Evolutionary conservation across 2,329 filamentous ascomycete genomes (phyloP), one percentile per base, ranked within the genome.

Genomic region (Fusarium nodosum): DNA sequence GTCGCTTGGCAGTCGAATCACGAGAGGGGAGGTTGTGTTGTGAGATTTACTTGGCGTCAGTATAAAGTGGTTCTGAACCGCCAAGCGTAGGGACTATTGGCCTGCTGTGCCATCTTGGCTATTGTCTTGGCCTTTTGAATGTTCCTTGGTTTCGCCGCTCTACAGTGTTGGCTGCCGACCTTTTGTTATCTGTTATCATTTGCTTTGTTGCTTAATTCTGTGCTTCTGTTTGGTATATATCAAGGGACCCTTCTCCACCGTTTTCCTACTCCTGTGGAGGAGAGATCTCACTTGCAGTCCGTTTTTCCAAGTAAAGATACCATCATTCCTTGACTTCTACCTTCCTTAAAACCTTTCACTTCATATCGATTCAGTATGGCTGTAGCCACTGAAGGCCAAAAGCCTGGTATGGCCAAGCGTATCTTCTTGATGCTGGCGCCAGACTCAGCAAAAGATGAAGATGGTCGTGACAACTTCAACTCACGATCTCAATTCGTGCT

Each of bases 401-500:
- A 71, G 58, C 66, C 57, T 48, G 31, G 60, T 51, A 24, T 73
- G 46, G 56, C 48, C 0, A 74, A 72, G 34, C 67, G 56, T 28
- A 63, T 75, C 44, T 63, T 64, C 11, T 42, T 68, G 16, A 42
- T 66, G 48, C 47, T 76, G 20, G 66, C 66, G 3, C 73, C 74
- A 33, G 72, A 72, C 52, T 70, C 72, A 0, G 55, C 66, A 22
- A 76, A 71, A 38, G 74, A 74, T 0, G 63, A 72, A 0, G 74
- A 76, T 30, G 74, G 74, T 1, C 74, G 74, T 24, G 74, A 76
- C 20, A 68, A 74, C 48, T 76, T 72, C 38, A 66, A 70, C 30
- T 75, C 72, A 3, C 74, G 74, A 22, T 56, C 72, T 4, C 57
- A 72, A 16, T 76, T 76, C 39, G 72, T 76, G 3, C 73, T 76